These are phyloP conservation scores for Hypoxylon sp. DNA, from an alignment of 2,329 filamentous ascomycete species.

Conservation along the genomic window DNA sequence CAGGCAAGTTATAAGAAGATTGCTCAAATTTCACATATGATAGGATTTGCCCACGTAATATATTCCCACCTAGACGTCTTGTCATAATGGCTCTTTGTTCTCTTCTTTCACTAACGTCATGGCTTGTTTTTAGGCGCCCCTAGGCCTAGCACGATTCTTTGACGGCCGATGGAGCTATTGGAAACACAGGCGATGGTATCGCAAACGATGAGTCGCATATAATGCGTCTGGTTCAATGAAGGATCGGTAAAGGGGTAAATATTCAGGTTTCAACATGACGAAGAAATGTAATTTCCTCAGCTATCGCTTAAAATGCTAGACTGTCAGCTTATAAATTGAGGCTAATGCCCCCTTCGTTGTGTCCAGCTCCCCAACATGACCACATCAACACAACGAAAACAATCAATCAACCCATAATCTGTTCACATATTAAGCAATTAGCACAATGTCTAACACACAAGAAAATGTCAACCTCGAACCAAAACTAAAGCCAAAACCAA, in stretches of 20 bases:
- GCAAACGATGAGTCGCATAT: not conserved
- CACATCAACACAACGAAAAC: not conserved
- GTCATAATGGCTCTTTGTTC: not conserved
- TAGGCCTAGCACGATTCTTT: not conserved
- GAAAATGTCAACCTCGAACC: not conserved
- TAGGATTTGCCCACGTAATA: not conserved
- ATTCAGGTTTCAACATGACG: not conserved
- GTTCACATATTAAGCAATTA: not conserved
- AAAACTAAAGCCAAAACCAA: not conserved
- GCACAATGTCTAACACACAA: not conserved
- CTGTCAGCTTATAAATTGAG: not conserved
- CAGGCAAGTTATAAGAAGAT: not conserved
- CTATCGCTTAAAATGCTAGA: not conserved
- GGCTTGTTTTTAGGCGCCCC: not conserved
- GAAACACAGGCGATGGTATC: not conserved
- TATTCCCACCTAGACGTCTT: not conserved
- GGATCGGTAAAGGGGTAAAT: not conserved
- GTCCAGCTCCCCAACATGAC: not conserved
- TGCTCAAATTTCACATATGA: not conserved
- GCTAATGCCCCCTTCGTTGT: no score
- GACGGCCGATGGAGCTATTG: not conserved
- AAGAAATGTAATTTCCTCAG: not conserved
- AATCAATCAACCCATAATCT: not conserved
- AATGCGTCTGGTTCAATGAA: not conserved
- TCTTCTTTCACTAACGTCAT: not conserved